Evolutionary conservation across 257 asterid species (phyloP).

Genomic region (Paraleonurus japonicus): DNA sequence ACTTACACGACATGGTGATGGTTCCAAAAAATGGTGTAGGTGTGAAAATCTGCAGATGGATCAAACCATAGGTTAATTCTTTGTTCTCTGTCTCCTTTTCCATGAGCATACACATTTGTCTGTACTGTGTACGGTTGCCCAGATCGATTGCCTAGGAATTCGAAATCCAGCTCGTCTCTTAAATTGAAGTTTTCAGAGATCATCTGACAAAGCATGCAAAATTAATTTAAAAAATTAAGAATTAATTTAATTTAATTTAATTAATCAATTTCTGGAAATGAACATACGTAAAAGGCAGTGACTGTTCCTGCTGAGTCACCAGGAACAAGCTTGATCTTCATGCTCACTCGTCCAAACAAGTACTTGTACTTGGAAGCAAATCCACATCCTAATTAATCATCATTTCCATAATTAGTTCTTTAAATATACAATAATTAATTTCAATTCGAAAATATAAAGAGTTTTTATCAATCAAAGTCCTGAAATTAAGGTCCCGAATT

Average conservation of each 20-base stretch:
- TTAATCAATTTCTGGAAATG: background rate
- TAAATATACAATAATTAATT: too few species aligned
- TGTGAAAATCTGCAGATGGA: slow-evolving; percentile 66
- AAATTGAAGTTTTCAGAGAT: slow-evolving; percentile 57
- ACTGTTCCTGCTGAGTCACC: slow-evolving; percentile 71
- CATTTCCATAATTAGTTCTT: too few species aligned
- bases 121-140: slow-evolving; percentile 94
- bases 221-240: background rate
- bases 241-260: background rate
- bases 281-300: slow-evolving; percentile 55
- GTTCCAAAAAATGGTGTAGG: slow-evolving; percentile 65
- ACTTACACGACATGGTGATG: slow-evolving; percentile 63
- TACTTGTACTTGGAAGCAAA: slow-evolving; percentile 48
- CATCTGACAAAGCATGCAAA: slow-evolving; percentile 29
- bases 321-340: slow-evolving; percentile 65
- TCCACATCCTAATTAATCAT: slow-evolving; percentile 42
- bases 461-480: too few species aligned
- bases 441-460: too few species aligned
- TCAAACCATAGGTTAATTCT: slow-evolving; percentile 93
- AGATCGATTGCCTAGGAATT: slow-evolving; percentile 81
- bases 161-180: slow-evolving; percentile 88
- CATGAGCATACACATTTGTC: slow-evolving; percentile 77
- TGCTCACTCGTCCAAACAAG: slow-evolving; percentile 46
- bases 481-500: too few species aligned
- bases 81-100: slow-evolving; percentile 83